phyloP scores from a whole-genome alignment of 192 early-diverging fungal species.

The Coemansia sp. region DNA sequence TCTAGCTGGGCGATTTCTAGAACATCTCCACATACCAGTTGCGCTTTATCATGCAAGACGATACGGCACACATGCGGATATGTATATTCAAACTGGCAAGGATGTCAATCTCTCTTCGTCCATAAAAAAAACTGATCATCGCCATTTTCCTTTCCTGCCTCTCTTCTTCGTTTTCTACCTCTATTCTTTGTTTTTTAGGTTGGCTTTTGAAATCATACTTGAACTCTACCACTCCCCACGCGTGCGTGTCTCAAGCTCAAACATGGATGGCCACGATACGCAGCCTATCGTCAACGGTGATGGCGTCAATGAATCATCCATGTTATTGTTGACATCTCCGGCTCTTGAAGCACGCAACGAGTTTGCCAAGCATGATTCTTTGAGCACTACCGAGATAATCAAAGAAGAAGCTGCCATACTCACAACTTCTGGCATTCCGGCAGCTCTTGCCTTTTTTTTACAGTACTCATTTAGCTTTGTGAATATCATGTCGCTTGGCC shows the following conservation, averaged over 20 bases:
- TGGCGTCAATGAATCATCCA: too few species aligned
- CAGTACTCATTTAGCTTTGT: constrained; percentile 64
- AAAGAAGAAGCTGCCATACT: constrained; percentile 2
- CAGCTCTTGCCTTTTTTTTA: constrained; percentile 61
- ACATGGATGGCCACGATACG: too few species aligned
- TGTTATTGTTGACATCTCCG: neutral
- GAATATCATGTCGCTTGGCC: constrained; percentile 64
- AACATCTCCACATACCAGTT: too few species aligned
- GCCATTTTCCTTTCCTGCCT: neutral
- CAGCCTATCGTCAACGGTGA: too few species aligned
- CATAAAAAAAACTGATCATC: neutral
- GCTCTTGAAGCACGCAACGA: constrained; percentile 7
- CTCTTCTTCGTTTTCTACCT: neutral
- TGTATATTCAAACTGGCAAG: too few species aligned
- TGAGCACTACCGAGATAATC: neutral
- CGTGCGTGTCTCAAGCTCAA: too few species aligned
- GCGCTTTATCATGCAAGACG: too few species aligned
- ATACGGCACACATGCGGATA: too few species aligned
- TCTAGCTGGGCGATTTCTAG: too few species aligned
- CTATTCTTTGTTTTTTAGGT: neutral
- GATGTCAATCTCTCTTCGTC: too few species aligned
- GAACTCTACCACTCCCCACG: too few species aligned
- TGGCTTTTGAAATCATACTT: neutral
- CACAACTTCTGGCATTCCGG: constrained; percentile 32
- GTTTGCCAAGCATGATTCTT: neutral